Conservation (phyloP, 1,284 basidiomycete genomes). For the Naganishia albida region DNA sequence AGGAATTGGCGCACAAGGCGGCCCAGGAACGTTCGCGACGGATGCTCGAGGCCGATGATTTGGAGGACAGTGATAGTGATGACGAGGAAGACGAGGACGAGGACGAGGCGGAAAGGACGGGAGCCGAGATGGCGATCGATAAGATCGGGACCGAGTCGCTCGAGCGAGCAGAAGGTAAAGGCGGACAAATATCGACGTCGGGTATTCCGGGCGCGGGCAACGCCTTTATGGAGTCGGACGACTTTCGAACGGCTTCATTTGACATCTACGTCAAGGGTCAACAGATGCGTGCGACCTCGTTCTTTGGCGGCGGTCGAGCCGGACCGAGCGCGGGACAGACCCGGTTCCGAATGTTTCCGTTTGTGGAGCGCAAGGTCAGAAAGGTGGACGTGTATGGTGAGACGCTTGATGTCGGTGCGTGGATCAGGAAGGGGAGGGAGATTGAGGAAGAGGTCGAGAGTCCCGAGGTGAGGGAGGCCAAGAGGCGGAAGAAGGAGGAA, state of each 20-base stretch:
- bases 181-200: conserved; percentile 39
- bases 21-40: conserved; percentile 77
- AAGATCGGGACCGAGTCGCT: conserved; percentile 37
- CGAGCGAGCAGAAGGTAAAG: conserved; percentile 50
- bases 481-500: conserved; percentile 68
- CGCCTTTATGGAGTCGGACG: conserved; percentile 33
- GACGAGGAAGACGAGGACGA: conserved; percentile 62
- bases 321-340: conserved; percentile 59
- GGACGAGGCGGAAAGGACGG: conserved; percentile 64
- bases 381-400: conserved; percentile 96
- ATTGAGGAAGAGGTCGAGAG: conserved; percentile 83
- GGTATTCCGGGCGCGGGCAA: conserved; percentile 36
- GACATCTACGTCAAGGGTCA: conserved; percentile 97
- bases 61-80: conserved; percentile 63
- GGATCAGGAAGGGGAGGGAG: conserved; percentile 83
- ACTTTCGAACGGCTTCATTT: conserved; percentile 66
- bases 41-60: conserved; percentile 77
- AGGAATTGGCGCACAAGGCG: conserved; percentile 82
- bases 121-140: conserved; percentile 55
- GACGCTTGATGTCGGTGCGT: conserved; percentile 88
- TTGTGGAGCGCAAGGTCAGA: conserved; percentile 84
- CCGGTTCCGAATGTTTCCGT: conserved; percentile 94
- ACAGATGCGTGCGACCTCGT: conserved; percentile 72
- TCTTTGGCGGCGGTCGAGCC: conserved; percentile 57
- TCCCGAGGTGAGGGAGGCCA: conserved; percentile 74